A percentile compares a stretch with the other conserved stretches of the same genome.
These are phyloP conservation scores for Paramarasmius palmivorus DNA, from an alignment of 1,284 basidiomycete genomes.

Conservation along the genomic window DNA sequence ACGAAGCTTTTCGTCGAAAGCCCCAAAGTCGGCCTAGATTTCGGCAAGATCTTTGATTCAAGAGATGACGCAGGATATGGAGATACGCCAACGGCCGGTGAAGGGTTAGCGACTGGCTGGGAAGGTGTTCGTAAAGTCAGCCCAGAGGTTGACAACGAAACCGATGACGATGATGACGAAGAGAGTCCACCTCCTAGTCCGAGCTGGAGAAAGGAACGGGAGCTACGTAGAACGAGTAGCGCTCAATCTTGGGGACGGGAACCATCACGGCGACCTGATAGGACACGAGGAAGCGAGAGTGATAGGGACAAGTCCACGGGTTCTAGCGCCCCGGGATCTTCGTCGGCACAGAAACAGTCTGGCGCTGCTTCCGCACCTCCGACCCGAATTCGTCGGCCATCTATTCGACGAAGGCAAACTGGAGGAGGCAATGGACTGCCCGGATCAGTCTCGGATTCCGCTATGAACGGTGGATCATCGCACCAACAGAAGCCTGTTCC, in stretches of 20 bases:
- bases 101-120: conserved; percentile 20
- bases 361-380: conserved; percentile 26
- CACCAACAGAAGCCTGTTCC: conserved; percentile 35
- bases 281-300: conserved; percentile 2
- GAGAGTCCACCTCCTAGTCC: conserved; percentile 38
- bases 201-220: conserved; percentile 34
- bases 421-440: conserved; percentile 23
- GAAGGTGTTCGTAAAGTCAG: conserved; percentile 15
- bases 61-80: conserved; percentile 35
- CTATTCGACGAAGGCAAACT: conserved; percentile 27
- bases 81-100: conserved; percentile 36
- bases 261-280: conserved; percentile 17
- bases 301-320: neutral
- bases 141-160: conserved; percentile 6
- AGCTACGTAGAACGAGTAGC: neutral
- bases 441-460: conserved; percentile 21
- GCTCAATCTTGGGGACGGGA: conserved; percentile 18
- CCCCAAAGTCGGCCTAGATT: conserved; percentile 68
- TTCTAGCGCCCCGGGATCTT: conserved; percentile 10
- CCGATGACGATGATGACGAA: conserved; percentile 9
- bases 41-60: conserved; percentile 74
- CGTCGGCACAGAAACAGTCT: conserved; percentile 15
- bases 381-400: conserved; percentile 43
- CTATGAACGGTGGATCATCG: conserved; percentile 20
- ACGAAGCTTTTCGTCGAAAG: conserved; percentile 63